Evolutionary conservation across 495 filamentous ascomycete species (phyloP).

Genomic region (Gamarada debralockiae): DNA sequence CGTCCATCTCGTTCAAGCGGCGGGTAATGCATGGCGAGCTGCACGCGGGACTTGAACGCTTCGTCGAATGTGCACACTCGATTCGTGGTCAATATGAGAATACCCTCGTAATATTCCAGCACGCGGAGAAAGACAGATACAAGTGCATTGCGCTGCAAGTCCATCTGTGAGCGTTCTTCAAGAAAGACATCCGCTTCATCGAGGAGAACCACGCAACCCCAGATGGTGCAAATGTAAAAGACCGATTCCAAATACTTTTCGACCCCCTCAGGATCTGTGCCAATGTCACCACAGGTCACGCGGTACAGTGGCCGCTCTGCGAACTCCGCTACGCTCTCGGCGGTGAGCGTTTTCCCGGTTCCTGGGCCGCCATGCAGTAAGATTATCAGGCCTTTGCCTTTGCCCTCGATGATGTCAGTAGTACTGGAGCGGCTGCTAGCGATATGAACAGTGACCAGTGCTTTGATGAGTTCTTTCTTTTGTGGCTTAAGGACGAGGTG

Average conservation of each 20-base stretch:
- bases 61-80: slow-evolving; percentile 40
- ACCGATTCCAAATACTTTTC: slow-evolving; percentile 44
- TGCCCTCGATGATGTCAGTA: slow-evolving; percentile 40
- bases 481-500: slow-evolving; percentile 42
- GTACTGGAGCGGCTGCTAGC: slow-evolving; percentile 16
- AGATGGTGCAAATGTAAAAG: slow-evolving; percentile 39
- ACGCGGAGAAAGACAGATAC: slow-evolving; percentile 37
- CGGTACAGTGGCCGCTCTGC: slow-evolving; percentile 44
- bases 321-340: slow-evolving; percentile 43
- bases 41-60: slow-evolving; percentile 39
- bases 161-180: slow-evolving; percentile 33
- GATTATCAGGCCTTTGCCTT: slow-evolving; percentile 37
- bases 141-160: slow-evolving; percentile 43
- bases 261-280: slow-evolving; percentile 36
- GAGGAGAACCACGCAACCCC: slow-evolving; percentile 41
- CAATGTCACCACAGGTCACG: slow-evolving; percentile 49
- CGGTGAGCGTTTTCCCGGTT: slow-evolving; percentile 51
- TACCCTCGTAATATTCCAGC: slow-evolving; percentile 32
- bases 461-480: slow-evolving; percentile 46
- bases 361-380: slow-evolving; percentile 47
- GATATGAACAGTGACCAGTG: slow-evolving; percentile 37
- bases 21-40: slow-evolving; percentile 38
- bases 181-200: too few species aligned
- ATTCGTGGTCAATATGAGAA: slow-evolving; percentile 50
- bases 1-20: slow-evolving; percentile 27